A percentile compares a stretch with the other conserved stretches of the same genome.
phyloP scores from a whole-genome alignment of 495 filamentous ascomycete species.

The Aspergillus incahuasiensis region DNA sequence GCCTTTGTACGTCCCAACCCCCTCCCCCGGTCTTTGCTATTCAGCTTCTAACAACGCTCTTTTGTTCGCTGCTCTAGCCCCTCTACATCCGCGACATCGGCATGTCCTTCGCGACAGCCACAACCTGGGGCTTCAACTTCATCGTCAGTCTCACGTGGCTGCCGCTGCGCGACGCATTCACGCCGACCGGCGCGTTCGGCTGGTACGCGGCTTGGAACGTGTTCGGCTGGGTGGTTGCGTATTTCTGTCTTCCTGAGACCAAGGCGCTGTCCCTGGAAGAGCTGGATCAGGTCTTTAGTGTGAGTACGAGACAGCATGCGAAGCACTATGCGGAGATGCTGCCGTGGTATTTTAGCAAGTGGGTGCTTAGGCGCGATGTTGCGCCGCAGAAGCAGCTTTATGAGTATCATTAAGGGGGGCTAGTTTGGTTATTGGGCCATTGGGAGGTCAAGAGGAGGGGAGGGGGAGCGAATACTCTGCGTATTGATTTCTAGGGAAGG shows the following conservation, averaged over 20 bases:
- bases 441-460: no score
- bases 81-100: slow-evolving; percentile 61
- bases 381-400: slow-evolving; percentile 21
- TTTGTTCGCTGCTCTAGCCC: slow-evolving; percentile 19
- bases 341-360: slow-evolving; percentile 45
- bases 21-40: no score
- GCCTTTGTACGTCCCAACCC: slow-evolving; percentile 30
- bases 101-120: slow-evolving; percentile 59
- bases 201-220: slow-evolving; percentile 60
- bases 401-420: slow-evolving; percentile 14
- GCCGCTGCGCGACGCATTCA: slow-evolving; percentile 42
- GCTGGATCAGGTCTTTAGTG: slow-evolving; percentile 50
- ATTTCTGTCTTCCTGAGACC: slow-evolving; percentile 54
- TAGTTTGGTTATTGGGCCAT: no score
- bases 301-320: slow-evolving; percentile 45
- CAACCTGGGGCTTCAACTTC: slow-evolving; percentile 48
- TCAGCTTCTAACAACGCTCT: no score
- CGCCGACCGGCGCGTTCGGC: slow-evolving; percentile 51
- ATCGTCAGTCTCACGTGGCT: slow-evolving; percentile 57
- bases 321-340: slow-evolving; percentile 41
- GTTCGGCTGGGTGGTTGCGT: slow-evolving; percentile 49
- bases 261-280: slow-evolving; percentile 51
- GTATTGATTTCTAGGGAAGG: no score
- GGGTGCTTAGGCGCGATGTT: slow-evolving; percentile 28
- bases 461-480: no score